Percentiles rank a stretch among this genome's conserved stretches.
Evolutionary conservation across 768 basidiomycete species (phyloP).

Genomic region (Suillus spraguei): DNA sequence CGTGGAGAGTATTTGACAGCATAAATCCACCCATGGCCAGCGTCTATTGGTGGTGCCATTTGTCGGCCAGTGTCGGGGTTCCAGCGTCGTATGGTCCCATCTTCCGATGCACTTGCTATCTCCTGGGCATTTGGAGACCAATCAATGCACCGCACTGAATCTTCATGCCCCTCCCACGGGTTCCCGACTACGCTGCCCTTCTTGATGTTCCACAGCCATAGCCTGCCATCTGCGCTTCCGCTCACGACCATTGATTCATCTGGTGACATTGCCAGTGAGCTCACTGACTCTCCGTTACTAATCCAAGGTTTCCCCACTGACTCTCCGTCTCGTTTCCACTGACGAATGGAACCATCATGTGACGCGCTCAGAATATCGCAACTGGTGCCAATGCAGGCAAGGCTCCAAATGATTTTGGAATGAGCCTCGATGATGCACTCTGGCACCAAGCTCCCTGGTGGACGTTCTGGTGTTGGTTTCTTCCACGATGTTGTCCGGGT

Average conservation of each 20-base stretch:
- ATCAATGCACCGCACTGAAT: constrained; percentile 4
- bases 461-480: not conserved
- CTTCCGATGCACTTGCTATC: constrained; percentile 15
- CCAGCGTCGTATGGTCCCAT: constrained; percentile 5
- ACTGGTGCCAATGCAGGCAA: too few relatives aligned
- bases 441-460: not conserved
- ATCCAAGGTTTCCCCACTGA: not conserved
- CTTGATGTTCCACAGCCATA: not conserved
- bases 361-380: too few relatives aligned
- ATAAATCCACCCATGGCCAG: too few relatives aligned
- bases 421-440: too few relatives aligned
- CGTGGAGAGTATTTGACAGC: too few relatives aligned
- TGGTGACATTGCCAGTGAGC: not conserved
- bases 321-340: not conserved
- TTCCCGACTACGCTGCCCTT: not conserved
- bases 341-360: too few relatives aligned
- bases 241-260: not conserved
- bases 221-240: not conserved
- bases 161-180: not conserved
- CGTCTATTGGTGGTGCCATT: too few relatives aligned
- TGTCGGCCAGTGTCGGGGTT: too few relatives aligned
- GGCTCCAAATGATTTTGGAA: too few relatives aligned
- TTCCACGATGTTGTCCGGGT: not conserved
- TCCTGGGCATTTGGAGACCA: constrained; percentile 19
- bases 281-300: not conserved